A percentile compares a stretch with the other conserved stretches of the same genome.
Evolutionary conservation across 805 yeast genomes (phyloP).

Genomic region (Tetrapisispora fleetii): DNA sequence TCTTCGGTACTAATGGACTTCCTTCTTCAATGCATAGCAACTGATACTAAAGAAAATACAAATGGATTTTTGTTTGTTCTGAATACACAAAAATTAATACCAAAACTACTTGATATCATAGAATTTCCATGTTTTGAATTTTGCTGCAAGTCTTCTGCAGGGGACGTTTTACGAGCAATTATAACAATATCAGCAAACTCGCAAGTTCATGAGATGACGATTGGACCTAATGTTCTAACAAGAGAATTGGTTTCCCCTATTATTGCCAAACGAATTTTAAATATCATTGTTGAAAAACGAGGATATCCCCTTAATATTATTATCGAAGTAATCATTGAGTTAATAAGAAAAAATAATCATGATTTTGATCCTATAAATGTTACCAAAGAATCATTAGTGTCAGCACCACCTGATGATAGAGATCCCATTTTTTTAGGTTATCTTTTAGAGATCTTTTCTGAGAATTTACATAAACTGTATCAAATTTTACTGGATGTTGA

Average conservation of each 20-base stretch:
- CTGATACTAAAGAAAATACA: conserved; percentile 79
- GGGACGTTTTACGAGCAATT: conserved; percentile 85
- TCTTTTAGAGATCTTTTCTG: conserved; percentile 54
- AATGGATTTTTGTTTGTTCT: conserved; percentile 76
- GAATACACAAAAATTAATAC: conserved; percentile 61
- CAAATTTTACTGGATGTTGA: conserved; percentile 19
- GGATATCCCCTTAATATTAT: conserved; percentile 84
- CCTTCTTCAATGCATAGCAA: conserved; percentile 71
- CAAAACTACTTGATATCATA: conserved; percentile 54
- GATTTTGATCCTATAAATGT: conserved; percentile 87
- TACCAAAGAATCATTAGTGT: conserved; percentile 58
- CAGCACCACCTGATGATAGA: conserved; percentile 79
- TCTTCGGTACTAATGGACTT: conserved; percentile 88
- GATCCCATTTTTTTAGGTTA: conserved; percentile 89
- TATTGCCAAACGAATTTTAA: conserved; percentile 50
- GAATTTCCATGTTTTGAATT: conserved; percentile 43
- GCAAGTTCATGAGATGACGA: conserved; percentile 63
- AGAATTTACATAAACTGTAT: conserved; percentile 34
- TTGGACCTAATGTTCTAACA: conserved; percentile 89
- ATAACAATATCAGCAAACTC: conserved; percentile 87
- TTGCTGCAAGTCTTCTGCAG: conserved; percentile 77
- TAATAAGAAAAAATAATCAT: conserved; percentile 89
- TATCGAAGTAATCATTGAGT: conserved; percentile 86
- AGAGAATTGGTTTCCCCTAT: conserved; percentile 72
- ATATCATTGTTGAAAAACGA: conserved; percentile 53